Evolutionary conservation across 1,139 yeast genomes (phyloP).

Genomic region (Citeromyces siamensis): DNA sequence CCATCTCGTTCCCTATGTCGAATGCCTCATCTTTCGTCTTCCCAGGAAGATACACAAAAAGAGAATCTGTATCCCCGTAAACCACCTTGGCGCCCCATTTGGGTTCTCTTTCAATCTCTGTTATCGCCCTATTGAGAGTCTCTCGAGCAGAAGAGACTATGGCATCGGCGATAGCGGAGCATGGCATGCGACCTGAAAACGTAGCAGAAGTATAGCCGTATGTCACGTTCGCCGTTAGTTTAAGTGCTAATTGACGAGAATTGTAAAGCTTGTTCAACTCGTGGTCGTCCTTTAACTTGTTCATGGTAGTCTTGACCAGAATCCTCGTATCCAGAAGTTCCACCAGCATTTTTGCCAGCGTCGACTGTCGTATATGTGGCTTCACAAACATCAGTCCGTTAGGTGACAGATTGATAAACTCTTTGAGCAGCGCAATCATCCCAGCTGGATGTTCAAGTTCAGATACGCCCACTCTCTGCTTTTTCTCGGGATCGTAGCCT

Average conservation of each 20-base stretch:
- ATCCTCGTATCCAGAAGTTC: constrained; percentile 75
- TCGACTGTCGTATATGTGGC: constrained; percentile 50
- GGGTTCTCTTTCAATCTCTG: constrained; percentile 42
- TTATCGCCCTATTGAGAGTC: constrained; percentile 60
- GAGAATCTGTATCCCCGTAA: constrained; percentile 92
- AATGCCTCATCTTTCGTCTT: constrained; percentile 70
- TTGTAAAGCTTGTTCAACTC: constrained; percentile 45
- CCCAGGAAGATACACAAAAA: constrained; percentile 87
- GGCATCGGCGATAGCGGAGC: constrained; percentile 88
- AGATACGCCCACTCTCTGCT: constrained; percentile 39
- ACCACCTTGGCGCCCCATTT: constrained; percentile 87
- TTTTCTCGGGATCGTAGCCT: constrained; percentile 32
- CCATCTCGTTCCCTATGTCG: constrained; percentile 56
- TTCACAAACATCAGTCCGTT: constrained; percentile 78
- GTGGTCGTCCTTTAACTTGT: constrained; percentile 29
- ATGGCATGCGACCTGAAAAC: constrained; percentile 95
- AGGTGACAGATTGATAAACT: constrained; percentile 61
- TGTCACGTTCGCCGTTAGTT: constrained; percentile 87
- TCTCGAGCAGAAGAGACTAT: constrained; percentile 90
- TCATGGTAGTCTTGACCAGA: constrained; percentile 67
- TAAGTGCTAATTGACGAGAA: constrained; percentile 76
- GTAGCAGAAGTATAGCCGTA: constrained; percentile 95
- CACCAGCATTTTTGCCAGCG: constrained; percentile 71
- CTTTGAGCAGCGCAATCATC: constrained; percentile 35
- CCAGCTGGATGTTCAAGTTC: constrained; percentile 43